Evolutionary conservation across 2,329 filamentous ascomycete genomes (phyloP).

Genomic region (Dothideomycetes sp.): DNA sequence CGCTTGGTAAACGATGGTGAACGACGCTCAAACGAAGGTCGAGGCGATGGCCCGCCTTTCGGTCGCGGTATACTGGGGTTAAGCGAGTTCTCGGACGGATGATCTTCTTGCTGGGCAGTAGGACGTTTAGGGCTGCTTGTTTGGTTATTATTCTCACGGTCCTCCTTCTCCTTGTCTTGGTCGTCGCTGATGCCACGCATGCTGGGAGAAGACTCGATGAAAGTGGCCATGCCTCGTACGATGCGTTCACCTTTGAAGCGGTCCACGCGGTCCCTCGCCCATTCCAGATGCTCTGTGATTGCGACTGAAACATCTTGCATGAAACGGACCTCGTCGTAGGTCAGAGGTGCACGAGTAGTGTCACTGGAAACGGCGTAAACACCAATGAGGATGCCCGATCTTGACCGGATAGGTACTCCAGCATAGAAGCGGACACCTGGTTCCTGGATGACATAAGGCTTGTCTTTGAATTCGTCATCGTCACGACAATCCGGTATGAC

Average conservation of each 20-base stretch:
- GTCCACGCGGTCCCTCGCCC: constrained; percentile 27
- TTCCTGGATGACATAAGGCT: constrained; percentile 23
- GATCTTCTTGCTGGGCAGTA: neutral
- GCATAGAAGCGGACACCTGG: constrained; percentile 26
- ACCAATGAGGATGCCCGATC: constrained; percentile 27
- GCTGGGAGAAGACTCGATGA: constrained; percentile 17
- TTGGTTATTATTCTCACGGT: neutral
- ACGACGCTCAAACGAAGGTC: neutral
- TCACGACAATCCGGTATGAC: constrained; percentile 22
- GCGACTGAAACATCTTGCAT: constrained; percentile 26
- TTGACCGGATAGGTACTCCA: constrained; percentile 26
- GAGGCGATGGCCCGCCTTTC: no score
- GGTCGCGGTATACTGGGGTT: no score
- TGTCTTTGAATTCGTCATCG: constrained; percentile 26
- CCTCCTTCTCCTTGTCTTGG: constrained; percentile 5
- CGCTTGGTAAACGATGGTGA: neutral
- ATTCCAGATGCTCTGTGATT: constrained; percentile 28
- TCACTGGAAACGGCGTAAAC: constrained; percentile 25
- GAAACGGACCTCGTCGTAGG: constrained; percentile 18
- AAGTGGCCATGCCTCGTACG: constrained; percentile 19
- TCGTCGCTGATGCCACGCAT: constrained; percentile 6
- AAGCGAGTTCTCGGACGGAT: neutral
- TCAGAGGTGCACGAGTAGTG: constrained; percentile 19
- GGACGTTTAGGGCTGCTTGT: neutral
- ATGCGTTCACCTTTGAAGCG: constrained; percentile 20